Conservation (phyloP, 2,329 filamentous ascomycete genomes). For the Blastomyces percursus region DNA sequence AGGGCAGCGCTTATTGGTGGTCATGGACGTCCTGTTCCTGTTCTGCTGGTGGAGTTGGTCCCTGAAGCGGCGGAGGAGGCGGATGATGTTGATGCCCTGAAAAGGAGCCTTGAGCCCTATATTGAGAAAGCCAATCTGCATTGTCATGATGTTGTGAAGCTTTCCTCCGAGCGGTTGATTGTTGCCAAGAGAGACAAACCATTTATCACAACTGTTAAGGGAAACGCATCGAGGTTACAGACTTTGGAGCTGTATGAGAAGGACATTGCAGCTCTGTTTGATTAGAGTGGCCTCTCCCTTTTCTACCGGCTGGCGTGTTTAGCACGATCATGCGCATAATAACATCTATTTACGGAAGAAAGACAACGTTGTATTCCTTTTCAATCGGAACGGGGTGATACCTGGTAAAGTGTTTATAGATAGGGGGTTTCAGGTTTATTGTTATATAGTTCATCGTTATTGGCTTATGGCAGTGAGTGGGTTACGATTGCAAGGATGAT, state of each 20-base stretch:
- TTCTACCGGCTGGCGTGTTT: not conserved
- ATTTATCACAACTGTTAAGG: constrained; percentile 9
- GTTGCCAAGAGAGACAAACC: constrained; percentile 14
- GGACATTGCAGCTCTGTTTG: not conserved
- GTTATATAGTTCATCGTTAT: not conserved
- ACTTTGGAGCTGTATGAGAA: not conserved
- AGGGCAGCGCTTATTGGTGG: not conserved
- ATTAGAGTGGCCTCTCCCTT: not conserved
- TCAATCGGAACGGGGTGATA: not conserved
- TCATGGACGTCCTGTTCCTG: not conserved
- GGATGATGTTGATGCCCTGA: not conserved
- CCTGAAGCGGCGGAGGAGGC: not conserved
- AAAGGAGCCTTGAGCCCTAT: constrained; percentile 12
- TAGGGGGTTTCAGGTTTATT: not conserved
- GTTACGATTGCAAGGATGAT: no score
- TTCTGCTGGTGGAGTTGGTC: not conserved
- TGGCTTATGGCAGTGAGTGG: no score
- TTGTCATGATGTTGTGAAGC: constrained; percentile 15
- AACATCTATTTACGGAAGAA: not conserved
- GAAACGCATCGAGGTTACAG: not conserved
- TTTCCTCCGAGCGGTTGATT: constrained; percentile 14
- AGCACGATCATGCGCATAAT: no score
- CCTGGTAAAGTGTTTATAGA: not conserved
- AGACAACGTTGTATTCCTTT: not conserved
- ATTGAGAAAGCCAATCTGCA: constrained; percentile 15